These are phyloP conservation scores for Talaromyces verruculosus DNA, from an alignment of 2,329 filamentous ascomycete species.

Conservation along the genomic window DNA sequence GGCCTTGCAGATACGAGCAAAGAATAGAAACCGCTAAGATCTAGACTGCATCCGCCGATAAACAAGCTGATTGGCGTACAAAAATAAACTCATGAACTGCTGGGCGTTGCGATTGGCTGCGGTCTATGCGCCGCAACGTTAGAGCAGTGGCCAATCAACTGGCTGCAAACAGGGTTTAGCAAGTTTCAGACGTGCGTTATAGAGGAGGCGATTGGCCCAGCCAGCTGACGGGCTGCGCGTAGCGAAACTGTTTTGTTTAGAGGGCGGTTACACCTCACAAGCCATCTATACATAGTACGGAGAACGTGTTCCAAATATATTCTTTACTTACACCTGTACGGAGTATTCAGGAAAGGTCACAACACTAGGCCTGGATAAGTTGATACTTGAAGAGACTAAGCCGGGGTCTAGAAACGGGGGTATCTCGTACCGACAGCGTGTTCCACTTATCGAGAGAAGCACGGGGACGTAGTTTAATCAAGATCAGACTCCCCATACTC, in stretches of 20 bases:
- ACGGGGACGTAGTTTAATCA: neutral
- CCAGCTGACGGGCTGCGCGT: slow-evolving; percentile 5
- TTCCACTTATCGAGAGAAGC: neutral
- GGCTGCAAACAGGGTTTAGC: neutral
- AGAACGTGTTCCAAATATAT: slow-evolving; percentile 2
- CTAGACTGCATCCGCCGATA: neutral
- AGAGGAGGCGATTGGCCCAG: neutral
- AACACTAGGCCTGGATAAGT: neutral
- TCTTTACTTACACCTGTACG: too few relatives aligned
- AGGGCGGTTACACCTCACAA: slow-evolving; percentile 4
- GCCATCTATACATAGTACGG: slow-evolving; percentile 4
- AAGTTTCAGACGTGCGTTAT: neutral
- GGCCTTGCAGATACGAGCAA: slow-evolving; percentile 14
- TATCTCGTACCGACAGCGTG: neutral
- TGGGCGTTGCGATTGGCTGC: slow-evolving; percentile 13
- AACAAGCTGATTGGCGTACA: slow-evolving; percentile 9
- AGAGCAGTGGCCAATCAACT: neutral
- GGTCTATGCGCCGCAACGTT: neutral
- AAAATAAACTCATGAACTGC: slow-evolving; percentile 11
- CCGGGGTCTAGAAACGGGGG: neutral
- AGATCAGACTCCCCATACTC: neutral
- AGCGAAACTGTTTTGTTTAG: slow-evolving; percentile 17
- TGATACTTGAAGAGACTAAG: neutral
- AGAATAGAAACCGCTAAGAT: slow-evolving; percentile 21
- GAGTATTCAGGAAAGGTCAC: too few relatives aligned